Base-by-base conservation (phyloP, 805 yeast genomes). In the Kodamaea laetipori region DNA sequence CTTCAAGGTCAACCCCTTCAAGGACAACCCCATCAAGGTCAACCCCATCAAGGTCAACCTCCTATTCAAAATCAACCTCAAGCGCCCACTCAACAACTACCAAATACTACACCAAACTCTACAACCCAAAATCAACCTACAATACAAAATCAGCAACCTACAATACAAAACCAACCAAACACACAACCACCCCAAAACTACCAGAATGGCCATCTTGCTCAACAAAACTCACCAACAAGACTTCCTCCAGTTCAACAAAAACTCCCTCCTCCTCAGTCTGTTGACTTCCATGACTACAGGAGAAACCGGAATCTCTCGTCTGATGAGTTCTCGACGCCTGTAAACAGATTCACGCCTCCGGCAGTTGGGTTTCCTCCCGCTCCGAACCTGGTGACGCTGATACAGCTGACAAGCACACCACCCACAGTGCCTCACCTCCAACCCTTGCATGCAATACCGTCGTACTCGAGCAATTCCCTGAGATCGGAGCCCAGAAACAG, bases 81-180 rank as follows among this genome's bases (percentile, higher is more conserved):
- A 35, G 30, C 37, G 4, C 27, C 19, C 25, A 41, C n/a, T 11
- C 38, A 34, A 17, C 34, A 8, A 4, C 35, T 12, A 6, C 24
- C 24, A 21, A 21, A 21, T 21, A 13, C 24, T n/a, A 17, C 41
- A 7, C 11, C 34, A 6, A 26, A 37, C 6, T n/a, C 33, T 8
- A 9, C 16, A 11, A 25, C 13, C 27, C 41, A 37, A 18, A 33
- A 26, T 10, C 37, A 35, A 9, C 48, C 18, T 15, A 48, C 41
- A 10, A 48, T 36, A 9, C 49, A 36, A 12, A 40, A 17, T n/a
- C 43, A 36, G 16, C 44, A 25, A 43, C 38, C 48, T 34, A 24
- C 43, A 16, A 8, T 15, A 12, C 13, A 43, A 21, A 37, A 10
- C 23, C 38, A 30, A 12, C 41, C 23, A 12, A 33, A 42, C 11